Conservation (phyloP, 176 grass and related monocot genomes). For the Tillandsia fasciculata region DNA sequence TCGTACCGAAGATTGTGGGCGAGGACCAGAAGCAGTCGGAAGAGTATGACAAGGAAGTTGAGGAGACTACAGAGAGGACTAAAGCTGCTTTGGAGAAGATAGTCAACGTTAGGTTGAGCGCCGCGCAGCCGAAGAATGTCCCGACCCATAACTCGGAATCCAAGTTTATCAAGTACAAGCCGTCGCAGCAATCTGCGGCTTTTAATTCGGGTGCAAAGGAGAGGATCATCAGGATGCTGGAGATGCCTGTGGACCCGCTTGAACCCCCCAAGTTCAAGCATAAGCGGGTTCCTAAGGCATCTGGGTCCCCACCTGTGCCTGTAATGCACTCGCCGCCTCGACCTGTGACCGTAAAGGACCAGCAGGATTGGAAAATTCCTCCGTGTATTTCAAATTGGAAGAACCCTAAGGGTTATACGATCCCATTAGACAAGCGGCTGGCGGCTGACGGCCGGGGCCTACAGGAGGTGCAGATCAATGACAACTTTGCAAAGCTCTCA, state of each 20-base stretch:
- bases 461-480: constrained; percentile 97
- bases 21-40: constrained; percentile 36
- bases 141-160: constrained; percentile 69
- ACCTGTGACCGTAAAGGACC: constrained; percentile 90
- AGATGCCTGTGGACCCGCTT: constrained; percentile 68
- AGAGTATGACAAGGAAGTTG: constrained; percentile 67
- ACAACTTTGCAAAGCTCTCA: constrained; percentile 93
- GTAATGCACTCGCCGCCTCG: constrained; percentile 92
- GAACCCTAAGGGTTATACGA: constrained; percentile 96
- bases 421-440: constrained; percentile 86
- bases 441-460: constrained; percentile 86
- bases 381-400: constrained; percentile 99
- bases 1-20: constrained; percentile 56
- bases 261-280: constrained; percentile 98
- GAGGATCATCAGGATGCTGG: constrained; percentile 83
- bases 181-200: constrained; percentile 81
- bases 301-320: constrained; percentile 76
- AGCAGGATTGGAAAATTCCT: constrained; percentile 99
- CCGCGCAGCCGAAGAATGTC: constrained; percentile 88
- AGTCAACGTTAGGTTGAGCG: constrained; percentile 74
- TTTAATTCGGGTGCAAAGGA: constrained; percentile 97
- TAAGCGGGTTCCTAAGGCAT: constrained; percentile 73
- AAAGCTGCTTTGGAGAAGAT: constrained; percentile 77
- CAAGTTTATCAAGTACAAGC: constrained; percentile 97
- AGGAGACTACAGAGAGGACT: constrained; percentile 67